These are phyloP conservation scores for Annulohypoxylon moriforme DNA, from an alignment of 495 filamentous ascomycete species.

Conservation along the genomic window DNA sequence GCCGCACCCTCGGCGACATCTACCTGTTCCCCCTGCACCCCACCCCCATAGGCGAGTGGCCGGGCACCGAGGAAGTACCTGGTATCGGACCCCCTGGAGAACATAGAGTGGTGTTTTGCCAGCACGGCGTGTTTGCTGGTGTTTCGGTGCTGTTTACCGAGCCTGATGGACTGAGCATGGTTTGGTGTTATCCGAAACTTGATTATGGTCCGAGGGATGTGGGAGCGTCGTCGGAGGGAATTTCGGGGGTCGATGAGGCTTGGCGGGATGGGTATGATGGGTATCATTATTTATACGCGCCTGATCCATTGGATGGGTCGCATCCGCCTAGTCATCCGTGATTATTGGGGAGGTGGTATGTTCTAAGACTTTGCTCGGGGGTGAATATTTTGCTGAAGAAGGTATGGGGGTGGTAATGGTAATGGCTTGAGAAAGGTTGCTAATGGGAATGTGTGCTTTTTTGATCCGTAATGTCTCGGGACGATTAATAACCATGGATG, in stretches of 20 bases:
- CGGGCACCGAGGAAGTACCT: not conserved
- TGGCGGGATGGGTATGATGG: conserved; percentile 19
- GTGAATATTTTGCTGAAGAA: not conserved
- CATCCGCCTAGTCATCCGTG: not conserved
- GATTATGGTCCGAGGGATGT: not conserved
- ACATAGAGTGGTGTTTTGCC: conserved; percentile 23
- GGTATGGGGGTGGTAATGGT: not conserved
- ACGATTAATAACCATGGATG: not conserved
- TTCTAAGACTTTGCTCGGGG: not conserved
- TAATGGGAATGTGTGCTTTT: not conserved
- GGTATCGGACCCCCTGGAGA: conserved; percentile 10
- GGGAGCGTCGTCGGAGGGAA: conserved; percentile 19
- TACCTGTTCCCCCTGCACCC: conserved; percentile 15
- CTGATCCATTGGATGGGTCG: conserved; percentile 5
- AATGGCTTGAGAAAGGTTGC: not conserved
- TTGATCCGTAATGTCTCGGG: not conserved
- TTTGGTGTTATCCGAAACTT: conserved; percentile 24
- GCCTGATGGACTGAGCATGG: not conserved
- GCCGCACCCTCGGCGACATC: not conserved
- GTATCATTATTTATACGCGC: not conserved
- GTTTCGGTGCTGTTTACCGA: conserved; percentile 6
- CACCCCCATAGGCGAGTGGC: conserved; percentile 10
- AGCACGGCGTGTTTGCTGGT: conserved; percentile 23
- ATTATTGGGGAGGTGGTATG: not conserved
- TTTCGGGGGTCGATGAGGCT: conserved; percentile 19